Conservation (phyloP, 179 eudicot genomes). For the Nepenthes alata region DNA sequence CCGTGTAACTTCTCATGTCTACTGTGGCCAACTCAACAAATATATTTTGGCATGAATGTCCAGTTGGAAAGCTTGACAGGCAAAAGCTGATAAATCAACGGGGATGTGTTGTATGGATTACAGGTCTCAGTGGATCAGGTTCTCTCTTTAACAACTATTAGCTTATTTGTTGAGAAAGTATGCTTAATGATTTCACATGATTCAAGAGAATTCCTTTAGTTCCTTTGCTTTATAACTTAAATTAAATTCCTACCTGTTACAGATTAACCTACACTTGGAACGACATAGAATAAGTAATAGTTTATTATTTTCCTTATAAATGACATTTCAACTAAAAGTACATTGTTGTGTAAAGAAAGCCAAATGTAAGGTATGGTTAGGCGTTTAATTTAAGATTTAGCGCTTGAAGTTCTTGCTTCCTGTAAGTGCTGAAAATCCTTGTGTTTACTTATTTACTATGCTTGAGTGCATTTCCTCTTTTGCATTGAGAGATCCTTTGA, state of each 20-base stretch:
- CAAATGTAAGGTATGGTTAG: not conserved
- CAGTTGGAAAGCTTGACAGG: constrained; percentile 54
- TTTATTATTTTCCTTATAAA: no score
- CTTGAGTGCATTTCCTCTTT: no score
- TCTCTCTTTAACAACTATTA: not conserved
- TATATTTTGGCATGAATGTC: constrained; percentile 82
- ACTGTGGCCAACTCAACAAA: constrained; percentile 59
- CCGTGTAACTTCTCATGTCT: constrained; percentile 33
- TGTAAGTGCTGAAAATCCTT: no score
- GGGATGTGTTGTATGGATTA: constrained; percentile 89
- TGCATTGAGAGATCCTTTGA: no score
- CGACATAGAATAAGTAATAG: no score
- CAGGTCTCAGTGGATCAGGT: constrained; percentile 98
- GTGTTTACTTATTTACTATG: no score
- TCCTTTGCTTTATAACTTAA: no score
- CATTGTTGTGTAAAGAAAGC: no score
- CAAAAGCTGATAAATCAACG: constrained; percentile 71
- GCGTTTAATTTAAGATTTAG: not conserved
- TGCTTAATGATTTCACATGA: not conserved
- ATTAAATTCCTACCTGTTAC: no score
- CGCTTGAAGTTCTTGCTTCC: not conserved
- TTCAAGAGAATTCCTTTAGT: no score
- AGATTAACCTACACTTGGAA: no score
- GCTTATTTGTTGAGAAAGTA: not conserved
- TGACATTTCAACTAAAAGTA: no score